Evolutionary conservation across 768 basidiomycete species (phyloP), one percentile per base, ranked within the genome.

Genomic region (Russula sp.): DNA sequence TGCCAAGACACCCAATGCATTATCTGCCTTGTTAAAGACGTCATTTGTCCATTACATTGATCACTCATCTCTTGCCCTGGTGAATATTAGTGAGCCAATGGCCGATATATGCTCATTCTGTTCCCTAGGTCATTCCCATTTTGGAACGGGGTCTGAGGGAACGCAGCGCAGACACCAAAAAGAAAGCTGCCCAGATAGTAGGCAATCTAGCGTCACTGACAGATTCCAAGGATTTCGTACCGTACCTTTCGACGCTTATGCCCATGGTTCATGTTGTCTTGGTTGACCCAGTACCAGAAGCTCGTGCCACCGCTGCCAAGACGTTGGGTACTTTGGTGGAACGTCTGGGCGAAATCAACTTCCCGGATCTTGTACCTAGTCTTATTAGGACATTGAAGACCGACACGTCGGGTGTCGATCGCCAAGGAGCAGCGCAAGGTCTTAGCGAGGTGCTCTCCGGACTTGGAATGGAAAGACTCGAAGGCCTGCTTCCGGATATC

Each of bases 1-100:
- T 8, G 83, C 83, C 0, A 97, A 93, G 76, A 98, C 92, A 4
- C 81, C 88, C 14, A 85, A 79, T 66, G 97, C 95, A 0, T 75
- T 99, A 55, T 75, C 86, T n/a, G 82, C 89, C 0, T 78, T 99
- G 53, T 79, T 98, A 61, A 93, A 93, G 73, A 98, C 91, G 13
- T 93, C 94, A 5, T 99, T 98, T 76, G 88, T 93, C 76, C 97
- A 99, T 71, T 98, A 97, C 70, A 95, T 99, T 66, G 97, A 98
- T 66, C 90, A 96, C 59, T 95, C 97, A 1, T 98, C 96, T 4
- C 77, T 99, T 8, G 97, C 97, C 18, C 74, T 99, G 69, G 91
- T 93, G 61, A 67, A 87, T 74, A 25, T 55, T 51, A 45, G n/a
- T 54, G 48, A 20, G 45, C 29, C 48, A 56, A 43, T 34, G 20